Percentiles rank a stretch among this genome's conserved stretches.
phyloP scores from a whole-genome alignment of 768 basidiomycete species.

The Ramaria rubella region DNA sequence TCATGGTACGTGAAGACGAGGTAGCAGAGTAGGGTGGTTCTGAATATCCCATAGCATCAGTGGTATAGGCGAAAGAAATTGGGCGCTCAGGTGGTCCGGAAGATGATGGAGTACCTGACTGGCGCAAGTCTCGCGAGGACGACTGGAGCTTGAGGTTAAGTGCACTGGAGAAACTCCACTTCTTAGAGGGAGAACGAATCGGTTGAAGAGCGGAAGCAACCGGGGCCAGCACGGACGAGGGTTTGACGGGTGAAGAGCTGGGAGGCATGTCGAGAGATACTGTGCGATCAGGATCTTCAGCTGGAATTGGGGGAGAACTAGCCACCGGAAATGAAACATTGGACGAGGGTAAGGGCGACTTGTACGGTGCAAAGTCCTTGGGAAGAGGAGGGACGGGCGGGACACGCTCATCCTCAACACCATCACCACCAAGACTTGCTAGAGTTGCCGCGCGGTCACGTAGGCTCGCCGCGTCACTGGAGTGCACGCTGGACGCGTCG shows the following conservation, averaged over 20 bases:
- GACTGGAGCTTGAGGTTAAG: constrained; percentile 58
- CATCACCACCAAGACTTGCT: constrained; percentile 48
- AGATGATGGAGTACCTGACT: background rate
- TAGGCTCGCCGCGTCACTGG: constrained; percentile 53
- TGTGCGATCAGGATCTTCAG: constrained; percentile 43
- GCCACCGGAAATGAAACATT: constrained; percentile 44
- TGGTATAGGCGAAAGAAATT: constrained; percentile 9
- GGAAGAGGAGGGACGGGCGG: constrained; percentile 92
- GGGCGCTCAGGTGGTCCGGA: constrained; percentile 1
- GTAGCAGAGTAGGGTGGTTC: constrained; percentile 1
- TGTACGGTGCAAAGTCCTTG: constrained; percentile 78
- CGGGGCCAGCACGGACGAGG: constrained; percentile 20
- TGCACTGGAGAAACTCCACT: constrained; percentile 91
- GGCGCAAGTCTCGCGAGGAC: constrained; percentile 8
- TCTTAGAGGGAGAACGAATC: constrained; percentile 84
- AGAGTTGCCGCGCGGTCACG: constrained; percentile 66
- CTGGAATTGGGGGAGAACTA: constrained; percentile 16
- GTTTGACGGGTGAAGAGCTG: constrained; percentile 22
- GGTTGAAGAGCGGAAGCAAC: constrained; percentile 37
- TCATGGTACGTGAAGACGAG: background rate
- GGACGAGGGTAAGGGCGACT: constrained; percentile 58
- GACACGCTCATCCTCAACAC: constrained; percentile 57
- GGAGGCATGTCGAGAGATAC: constrained; percentile 49
- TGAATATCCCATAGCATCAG: background rate
- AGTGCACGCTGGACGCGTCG: constrained; percentile 72